These are phyloP conservation scores for Firmiana major DNA, from an alignment of 345 rosid species.

Conservation along the genomic window DNA sequence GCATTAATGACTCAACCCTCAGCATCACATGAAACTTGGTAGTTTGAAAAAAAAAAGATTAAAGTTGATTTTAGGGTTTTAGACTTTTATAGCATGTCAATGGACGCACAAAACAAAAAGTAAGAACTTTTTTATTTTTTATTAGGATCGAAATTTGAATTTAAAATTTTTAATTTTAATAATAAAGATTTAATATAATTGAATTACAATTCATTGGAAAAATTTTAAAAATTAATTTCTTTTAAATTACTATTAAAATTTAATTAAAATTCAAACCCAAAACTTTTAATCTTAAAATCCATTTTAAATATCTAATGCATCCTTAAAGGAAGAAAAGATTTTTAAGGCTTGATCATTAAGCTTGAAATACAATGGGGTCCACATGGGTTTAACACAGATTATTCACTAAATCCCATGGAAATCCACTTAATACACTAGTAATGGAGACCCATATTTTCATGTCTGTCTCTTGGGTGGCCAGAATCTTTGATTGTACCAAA, in stretches of 20 bases:
- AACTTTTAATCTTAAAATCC: too few relatives aligned
- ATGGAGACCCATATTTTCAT: neutral
- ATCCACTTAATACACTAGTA: neutral
- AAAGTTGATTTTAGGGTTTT: neutral
- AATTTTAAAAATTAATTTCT: too few relatives aligned
- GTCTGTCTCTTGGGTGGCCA: conserved; percentile 16
- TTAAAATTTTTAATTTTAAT: too few relatives aligned
- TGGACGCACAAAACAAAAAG: neutral
- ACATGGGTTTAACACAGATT: conserved; percentile 11
- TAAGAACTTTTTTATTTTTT: too few relatives aligned
- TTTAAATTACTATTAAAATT: too few relatives aligned
- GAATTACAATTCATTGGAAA: too few relatives aligned
- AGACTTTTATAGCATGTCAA: neutral
- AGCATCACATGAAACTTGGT: conserved; percentile 2
- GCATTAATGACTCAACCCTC: neutral
- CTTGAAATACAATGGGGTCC: neutral
- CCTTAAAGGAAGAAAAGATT: too few relatives aligned
- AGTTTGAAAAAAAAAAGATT: neutral
- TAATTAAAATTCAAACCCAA: too few relatives aligned
- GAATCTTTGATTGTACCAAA: neutral
- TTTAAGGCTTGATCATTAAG: neutral
- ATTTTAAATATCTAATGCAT: too few relatives aligned
- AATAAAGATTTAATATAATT: too few relatives aligned
- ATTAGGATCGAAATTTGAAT: too few relatives aligned
- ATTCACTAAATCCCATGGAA: neutral